Evolutionary conservation across 352 stramenopile species (phyloP).

Genomic region (Globisporangium irregulare): DNA sequence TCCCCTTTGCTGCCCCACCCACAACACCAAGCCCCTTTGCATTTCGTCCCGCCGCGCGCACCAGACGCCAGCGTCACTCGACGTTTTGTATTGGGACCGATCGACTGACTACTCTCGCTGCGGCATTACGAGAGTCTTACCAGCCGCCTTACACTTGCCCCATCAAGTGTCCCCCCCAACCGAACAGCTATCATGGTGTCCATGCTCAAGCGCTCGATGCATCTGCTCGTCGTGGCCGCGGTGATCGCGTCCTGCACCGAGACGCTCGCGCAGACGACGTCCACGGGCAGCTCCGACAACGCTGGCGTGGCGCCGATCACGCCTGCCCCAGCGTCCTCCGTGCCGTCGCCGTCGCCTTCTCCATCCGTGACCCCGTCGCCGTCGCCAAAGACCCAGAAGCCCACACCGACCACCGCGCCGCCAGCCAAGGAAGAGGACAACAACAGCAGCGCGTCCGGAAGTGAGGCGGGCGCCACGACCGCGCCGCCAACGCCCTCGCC

Average conservation of each 20-base stretch:
- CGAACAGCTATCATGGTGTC: not conserved
- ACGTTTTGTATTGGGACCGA: conserved; percentile 2
- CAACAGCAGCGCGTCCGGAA: conserved; percentile 5
- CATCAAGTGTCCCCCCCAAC: not conserved
- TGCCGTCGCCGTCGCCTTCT: conserved; percentile 13
- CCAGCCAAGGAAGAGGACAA: conserved; percentile 6
- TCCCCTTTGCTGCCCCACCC: not conserved
- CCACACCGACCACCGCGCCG: conserved; percentile 22
- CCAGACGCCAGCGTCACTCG: not conserved
- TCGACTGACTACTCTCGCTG: conserved; percentile 6
- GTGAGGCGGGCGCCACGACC: conserved; percentile 16
- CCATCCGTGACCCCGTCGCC: conserved; percentile 25
- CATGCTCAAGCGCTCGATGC: conserved; percentile 14
- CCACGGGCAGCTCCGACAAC: conserved; percentile 2
- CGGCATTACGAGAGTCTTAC: conserved; percentile 11
- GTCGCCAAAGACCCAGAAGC: conserved; percentile 19
- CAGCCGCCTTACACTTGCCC: not conserved
- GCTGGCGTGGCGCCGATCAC: conserved; percentile 1
- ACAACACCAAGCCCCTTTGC: not conserved
- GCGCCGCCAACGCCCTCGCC: conserved; percentile 15
- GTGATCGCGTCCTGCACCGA: conserved; percentile 5
- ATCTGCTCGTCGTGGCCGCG: conserved; percentile 9
- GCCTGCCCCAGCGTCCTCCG: not conserved
- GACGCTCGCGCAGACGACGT: conserved; percentile 5
- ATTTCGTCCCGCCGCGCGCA: not conserved